These are phyloP conservation scores for Emergomyces africanus DNA, from an alignment of 2,329 filamentous ascomycete genomes.

Conservation along the genomic window DNA sequence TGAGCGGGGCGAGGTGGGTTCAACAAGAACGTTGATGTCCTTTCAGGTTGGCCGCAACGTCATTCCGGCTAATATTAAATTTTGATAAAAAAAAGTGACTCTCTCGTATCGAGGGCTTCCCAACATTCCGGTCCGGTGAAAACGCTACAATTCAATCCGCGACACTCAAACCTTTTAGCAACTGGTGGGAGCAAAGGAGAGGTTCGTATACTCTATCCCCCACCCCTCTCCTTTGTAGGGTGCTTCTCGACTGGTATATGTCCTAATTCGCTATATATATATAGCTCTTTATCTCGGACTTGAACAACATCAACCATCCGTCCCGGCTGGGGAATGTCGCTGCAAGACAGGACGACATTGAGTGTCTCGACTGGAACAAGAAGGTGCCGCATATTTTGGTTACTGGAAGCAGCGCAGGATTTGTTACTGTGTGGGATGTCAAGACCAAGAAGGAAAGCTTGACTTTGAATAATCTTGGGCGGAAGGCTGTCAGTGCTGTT, in stretches of 20 bases:
- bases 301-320: constrained; percentile 78
- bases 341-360: constrained; percentile 85
- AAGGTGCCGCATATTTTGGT: constrained; percentile 95
- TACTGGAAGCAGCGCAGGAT: constrained; percentile 82
- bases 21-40: background rate
- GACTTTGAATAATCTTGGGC: constrained; percentile 76
- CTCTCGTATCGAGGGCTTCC: constrained; percentile 71
- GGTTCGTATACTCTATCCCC: constrained; percentile 18
- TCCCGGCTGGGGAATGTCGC: constrained; percentile 80
- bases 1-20: constrained; percentile 38
- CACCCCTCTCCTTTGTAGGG: background rate
- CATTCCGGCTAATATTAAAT: background rate
- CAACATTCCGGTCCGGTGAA: constrained; percentile 93
- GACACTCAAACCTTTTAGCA: constrained; percentile 79
- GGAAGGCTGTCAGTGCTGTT: constrained; percentile 88
- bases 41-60: background rate
- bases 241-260: constrained; percentile 2
- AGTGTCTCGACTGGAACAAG: constrained; percentile 96
- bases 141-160: constrained; percentile 90
- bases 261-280: background rate
- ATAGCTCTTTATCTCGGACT: constrained; percentile 80
- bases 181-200: constrained; percentile 92
- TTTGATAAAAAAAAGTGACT: constrained; percentile 40
- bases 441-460: constrained; percentile 96
- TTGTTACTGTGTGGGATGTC: constrained; percentile 96